Conservation (phyloP, 2,329 filamentous ascomycete species). For the Fusarium brevicatenulatum region DNA sequence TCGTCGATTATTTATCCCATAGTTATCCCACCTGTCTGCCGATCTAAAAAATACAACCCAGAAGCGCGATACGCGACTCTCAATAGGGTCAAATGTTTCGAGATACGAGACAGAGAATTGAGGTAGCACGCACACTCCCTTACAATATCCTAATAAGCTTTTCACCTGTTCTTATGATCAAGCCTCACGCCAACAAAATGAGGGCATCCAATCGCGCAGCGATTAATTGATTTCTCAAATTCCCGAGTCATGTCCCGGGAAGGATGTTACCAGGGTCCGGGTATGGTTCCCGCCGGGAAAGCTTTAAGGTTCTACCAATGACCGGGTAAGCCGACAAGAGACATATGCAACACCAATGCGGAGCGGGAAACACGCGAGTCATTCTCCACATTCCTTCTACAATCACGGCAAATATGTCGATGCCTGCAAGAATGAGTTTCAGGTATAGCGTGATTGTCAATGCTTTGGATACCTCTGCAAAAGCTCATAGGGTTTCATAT, state of each 20-base stretch:
- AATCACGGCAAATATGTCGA: background rate
- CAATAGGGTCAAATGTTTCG: too few relatives aligned
- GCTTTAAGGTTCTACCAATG: background rate
- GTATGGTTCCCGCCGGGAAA: background rate
- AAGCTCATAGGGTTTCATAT: accelerated
- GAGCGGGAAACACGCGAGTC: background rate
- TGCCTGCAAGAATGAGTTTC: background rate
- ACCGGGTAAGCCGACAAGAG: too few relatives aligned
- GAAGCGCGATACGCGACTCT: background rate
- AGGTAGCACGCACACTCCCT: background rate
- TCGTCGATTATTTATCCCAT: background rate
- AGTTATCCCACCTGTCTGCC: background rate
- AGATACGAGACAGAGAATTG: background rate
- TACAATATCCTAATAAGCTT: background rate
- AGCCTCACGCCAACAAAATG: background rate
- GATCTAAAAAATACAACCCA: background rate
- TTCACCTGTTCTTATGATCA: background rate
- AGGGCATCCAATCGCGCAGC: background rate
- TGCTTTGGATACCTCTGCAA: background rate
- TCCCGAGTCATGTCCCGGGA: background rate
- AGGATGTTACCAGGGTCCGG: background rate
- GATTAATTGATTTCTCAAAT: background rate
- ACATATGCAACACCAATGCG: background rate
- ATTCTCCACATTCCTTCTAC: background rate
- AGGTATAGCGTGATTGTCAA: background rate